Percentiles rank a stretch among this genome's conserved stretches.
Evolutionary conservation across 805 yeast genomes (phyloP).

Genomic region (Saccharomycopsis sp.): DNA sequence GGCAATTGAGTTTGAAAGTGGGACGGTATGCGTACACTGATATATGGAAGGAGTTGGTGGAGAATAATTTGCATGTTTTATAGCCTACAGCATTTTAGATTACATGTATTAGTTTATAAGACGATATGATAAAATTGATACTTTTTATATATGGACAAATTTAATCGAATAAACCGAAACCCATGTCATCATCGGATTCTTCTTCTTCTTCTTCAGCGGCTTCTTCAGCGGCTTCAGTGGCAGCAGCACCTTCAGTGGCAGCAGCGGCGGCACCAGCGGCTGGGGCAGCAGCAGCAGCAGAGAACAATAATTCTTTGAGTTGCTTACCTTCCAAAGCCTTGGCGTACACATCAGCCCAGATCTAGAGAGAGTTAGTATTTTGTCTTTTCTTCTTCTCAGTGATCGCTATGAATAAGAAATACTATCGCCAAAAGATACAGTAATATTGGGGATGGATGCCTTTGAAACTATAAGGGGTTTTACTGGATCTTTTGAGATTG

Average conservation of each 20-base stretch:
- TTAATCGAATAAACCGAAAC: constrained; percentile 88
- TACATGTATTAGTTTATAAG: not conserved
- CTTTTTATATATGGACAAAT: constrained; percentile 4
- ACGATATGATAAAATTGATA: not conserved
- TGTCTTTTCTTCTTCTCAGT: not conserved
- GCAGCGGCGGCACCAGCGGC: constrained; percentile 44
- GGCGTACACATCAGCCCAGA: constrained; percentile 80
- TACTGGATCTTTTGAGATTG: no score
- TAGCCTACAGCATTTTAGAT: no score
- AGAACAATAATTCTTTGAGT: constrained; percentile 60
- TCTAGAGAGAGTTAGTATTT: constrained; percentile 24
- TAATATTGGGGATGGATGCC: no score
- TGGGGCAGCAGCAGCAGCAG: constrained; percentile 46
- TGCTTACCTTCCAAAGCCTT: constrained; percentile 78
- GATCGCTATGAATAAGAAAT: no score
- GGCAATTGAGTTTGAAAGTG: constrained; percentile 47
- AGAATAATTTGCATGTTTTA: constrained; percentile 24
- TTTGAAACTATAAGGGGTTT: no score
- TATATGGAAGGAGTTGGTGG: constrained; percentile 61
- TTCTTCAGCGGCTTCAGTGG: constrained; percentile 55
- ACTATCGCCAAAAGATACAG: no score
- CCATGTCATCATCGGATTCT: constrained; percentile 81
- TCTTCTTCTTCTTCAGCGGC: constrained; percentile 51
- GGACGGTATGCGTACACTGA: constrained; percentile 53
- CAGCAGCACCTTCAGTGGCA: constrained; percentile 41